Conservation (phyloP, 306 rosid genomes). For the Chamaecrista fasciculata region DNA sequence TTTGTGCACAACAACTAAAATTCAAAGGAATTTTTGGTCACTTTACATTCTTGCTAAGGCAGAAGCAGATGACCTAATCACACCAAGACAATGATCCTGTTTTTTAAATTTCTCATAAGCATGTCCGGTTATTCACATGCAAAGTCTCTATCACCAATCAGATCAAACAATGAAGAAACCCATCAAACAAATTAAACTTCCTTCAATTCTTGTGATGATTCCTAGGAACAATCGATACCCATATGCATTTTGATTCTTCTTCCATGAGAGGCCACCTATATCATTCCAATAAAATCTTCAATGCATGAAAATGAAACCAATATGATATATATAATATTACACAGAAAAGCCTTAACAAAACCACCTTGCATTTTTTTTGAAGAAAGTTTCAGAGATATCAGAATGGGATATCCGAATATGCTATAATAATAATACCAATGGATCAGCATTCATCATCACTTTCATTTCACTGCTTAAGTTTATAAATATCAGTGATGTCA, state of each 20-base stretch:
- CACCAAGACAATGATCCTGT: neutral
- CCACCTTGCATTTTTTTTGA: conserved; percentile 2
- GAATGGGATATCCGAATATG: conserved; percentile 49
- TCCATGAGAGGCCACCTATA: neutral
- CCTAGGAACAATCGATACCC: neutral
- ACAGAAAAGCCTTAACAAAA: conserved; percentile 24
- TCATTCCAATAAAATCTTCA: conserved; percentile 19
- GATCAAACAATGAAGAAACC: neutral
- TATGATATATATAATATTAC: conserved; percentile 11
- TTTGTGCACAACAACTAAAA: too few species aligned
- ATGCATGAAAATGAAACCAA: conserved; percentile 13
- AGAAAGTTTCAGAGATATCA: conserved; percentile 29
- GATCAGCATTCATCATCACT: conserved; percentile 45
- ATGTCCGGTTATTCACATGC: conserved; percentile 6
- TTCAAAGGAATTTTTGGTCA: too few species aligned
- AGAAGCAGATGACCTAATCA: neutral
- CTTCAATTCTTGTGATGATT: too few species aligned
- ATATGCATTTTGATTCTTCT: neutral
- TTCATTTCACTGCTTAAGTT: conserved; percentile 9
- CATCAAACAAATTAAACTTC: conserved; percentile 6
- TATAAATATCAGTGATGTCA: conserved; percentile 13
- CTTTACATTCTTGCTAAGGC: neutral
- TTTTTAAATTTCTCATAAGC: neutral
- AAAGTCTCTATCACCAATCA: conserved; percentile 8
- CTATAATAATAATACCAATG: conserved; percentile 31